Base-by-base conservation (phyloP, 2,329 filamentous ascomycete species). In the Pseudogymnoascus sp. region DNA sequence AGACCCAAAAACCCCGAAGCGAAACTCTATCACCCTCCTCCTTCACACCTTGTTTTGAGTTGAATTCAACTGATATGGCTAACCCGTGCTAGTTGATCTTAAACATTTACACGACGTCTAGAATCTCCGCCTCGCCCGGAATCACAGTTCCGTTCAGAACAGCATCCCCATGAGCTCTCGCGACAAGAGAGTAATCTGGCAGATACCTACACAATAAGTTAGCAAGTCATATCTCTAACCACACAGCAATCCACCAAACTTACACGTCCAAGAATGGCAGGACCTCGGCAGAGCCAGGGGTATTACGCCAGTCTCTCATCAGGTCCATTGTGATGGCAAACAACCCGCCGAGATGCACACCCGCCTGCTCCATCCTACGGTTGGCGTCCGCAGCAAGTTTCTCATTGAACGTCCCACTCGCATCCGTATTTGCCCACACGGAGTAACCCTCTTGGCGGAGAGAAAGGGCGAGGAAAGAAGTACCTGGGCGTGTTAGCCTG, bases 381-480 rank as follows among this genome's bases (percentile, higher is more conserved):
- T 90, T 90, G 41, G 86, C 82, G 61, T 85, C 80, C 65, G 86
- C 84, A 6, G 85, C 81, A 65, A 88, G 80, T 51, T 87, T 80
- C 41, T 77, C 72, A 1, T 81, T 84, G 19, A 85, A 85, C 1
- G 89, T 91, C 1, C 88, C 89, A 0, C 82, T 86, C 1, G 86
- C 88, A 70, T 92, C 89, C 62, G 86, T 81, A 75, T 90, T 90
- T 69, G 87, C 88, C 78, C 83, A 91, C 65, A 92, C 89, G 39
- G 83, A 83, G 78, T 90, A 92, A 25, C 89, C 89, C 48, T 84
- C 87, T 13, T 85, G 82, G 37, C 86, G 80, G 4, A 92, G 83
- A 0, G 87, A 88, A n/a, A 92, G 80, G 0, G 89, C 86, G 5
- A 90, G 80, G 78, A 92, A 92, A 0, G 88, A 79, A 21, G 87